A percentile compares a stretch with the other conserved stretches of the same genome.
phyloP scores from a whole-genome alignment of 2,329 filamentous ascomycete genomes.

The Botrytis cinerea region DNA sequence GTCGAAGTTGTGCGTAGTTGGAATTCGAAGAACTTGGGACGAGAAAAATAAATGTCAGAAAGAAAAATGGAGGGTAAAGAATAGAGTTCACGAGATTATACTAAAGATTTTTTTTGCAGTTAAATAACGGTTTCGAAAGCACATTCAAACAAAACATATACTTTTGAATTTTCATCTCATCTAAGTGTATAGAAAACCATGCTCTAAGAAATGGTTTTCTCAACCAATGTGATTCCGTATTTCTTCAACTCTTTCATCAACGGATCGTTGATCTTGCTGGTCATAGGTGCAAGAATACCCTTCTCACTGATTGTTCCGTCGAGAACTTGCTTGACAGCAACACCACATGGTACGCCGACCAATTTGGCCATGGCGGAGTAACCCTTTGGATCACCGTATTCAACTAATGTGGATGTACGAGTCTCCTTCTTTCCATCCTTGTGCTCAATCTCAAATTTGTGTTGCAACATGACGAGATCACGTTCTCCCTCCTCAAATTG shows the following conservation, averaged over 20 bases:
- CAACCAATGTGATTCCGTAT: conserved; percentile 71
- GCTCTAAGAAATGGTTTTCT: conserved; percentile 57
- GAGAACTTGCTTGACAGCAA: conserved; percentile 77
- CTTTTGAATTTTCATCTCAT: conserved; percentile 8
- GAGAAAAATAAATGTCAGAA: background rate
- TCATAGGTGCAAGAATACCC: conserved; percentile 78
- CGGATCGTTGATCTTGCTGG: conserved; percentile 67
- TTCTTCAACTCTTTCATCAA: conserved; percentile 77
- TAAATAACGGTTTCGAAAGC: background rate
- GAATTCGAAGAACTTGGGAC: background rate
- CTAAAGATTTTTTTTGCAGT: background rate
- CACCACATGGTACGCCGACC: conserved; percentile 73
- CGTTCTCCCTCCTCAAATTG: conserved; percentile 80
- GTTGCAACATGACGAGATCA: conserved; percentile 78
- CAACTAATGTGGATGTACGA: conserved; percentile 75
- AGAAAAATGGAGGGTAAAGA: background rate
- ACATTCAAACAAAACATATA: background rate
- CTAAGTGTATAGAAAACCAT: conserved; percentile 1
- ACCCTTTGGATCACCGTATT: conserved; percentile 76
- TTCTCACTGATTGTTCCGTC: conserved; percentile 71
- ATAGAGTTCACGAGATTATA: background rate
- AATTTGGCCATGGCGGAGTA: conserved; percentile 84
- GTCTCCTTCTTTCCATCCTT: conserved; percentile 77
- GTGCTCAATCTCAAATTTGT: conserved; percentile 82
- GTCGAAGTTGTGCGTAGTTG: background rate